Evolutionary conservation across 768 basidiomycete species (phyloP).

Genomic region (Collybiopsis confluens): DNA sequence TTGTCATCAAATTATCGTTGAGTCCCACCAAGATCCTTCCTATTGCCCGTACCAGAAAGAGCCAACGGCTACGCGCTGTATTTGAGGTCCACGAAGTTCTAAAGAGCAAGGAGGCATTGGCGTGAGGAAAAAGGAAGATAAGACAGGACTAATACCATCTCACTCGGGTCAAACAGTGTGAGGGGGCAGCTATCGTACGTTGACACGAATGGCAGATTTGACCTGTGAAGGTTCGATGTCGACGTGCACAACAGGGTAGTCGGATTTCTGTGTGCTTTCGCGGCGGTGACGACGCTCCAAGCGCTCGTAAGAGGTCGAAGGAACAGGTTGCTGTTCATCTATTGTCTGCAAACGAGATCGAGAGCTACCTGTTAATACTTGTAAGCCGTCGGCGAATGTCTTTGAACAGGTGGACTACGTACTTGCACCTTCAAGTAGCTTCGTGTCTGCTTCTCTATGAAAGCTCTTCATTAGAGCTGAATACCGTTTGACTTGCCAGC

Average conservation of each 20-base stretch:
- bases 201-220: constrained; percentile 31
- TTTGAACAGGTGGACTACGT: no score
- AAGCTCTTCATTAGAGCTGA: constrained; percentile 78
- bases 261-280: background rate
- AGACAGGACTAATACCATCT: background rate
- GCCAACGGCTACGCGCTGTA: no score
- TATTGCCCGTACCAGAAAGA: no score
- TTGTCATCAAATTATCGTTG: background rate
- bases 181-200: constrained; percentile 24
- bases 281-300: background rate
- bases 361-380: constrained; percentile 10
- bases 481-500: constrained; percentile 81
- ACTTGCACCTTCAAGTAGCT: constrained; percentile 57
- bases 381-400: background rate
- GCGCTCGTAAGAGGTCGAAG: constrained; percentile 15
- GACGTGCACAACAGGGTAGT: constrained; percentile 19
- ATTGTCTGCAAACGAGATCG: constrained; percentile 17
- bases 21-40: background rate
- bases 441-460: constrained; percentile 70
- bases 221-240: constrained; percentile 21
- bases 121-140: background rate
- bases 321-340: constrained; percentile 20
- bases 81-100: no score
- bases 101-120: background rate
- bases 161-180: background rate